phyloP scores from a whole-genome alignment of 768 basidiomycete genomes.

The Hygrophorus russula region DNA sequence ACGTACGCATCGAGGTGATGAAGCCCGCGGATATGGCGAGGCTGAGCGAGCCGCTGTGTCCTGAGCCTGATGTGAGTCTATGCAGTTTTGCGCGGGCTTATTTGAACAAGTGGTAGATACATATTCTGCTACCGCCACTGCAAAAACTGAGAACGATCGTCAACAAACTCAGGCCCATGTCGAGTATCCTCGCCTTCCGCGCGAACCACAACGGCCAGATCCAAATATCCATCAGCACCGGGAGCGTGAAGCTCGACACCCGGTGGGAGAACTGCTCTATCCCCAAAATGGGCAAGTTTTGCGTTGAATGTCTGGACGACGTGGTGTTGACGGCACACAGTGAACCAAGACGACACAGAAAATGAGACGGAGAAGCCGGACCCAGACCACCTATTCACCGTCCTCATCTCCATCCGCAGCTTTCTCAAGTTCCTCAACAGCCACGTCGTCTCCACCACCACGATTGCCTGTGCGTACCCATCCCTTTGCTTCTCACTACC shows the following conservation, averaged over 20 bases:
- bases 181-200: slow-evolving; percentile 54
- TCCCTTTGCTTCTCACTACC: not conserved
- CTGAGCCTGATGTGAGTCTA: slow-evolving; percentile 64
- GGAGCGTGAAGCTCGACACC: slow-evolving; percentile 68
- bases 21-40: slow-evolving; percentile 60
- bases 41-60: slow-evolving; percentile 74
- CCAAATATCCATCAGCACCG: slow-evolving; percentile 48
- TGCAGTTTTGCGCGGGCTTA: not conserved
- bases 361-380: slow-evolving; percentile 31
- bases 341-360: slow-evolving; percentile 22
- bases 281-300: slow-evolving; percentile 37
- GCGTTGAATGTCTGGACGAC: slow-evolving; percentile 2
- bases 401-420: slow-evolving; percentile 60
- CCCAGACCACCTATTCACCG: slow-evolving; percentile 47
- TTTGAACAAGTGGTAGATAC: slow-evolving; percentile 38
- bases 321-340: not conserved
- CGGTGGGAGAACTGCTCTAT: slow-evolving; percentile 68
- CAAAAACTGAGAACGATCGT: slow-evolving; percentile 69
- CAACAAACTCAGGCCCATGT: slow-evolving; percentile 61
- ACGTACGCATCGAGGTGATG: slow-evolving; percentile 76
- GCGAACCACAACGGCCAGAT: slow-evolving; percentile 55
- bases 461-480: slow-evolving; percentile 63
- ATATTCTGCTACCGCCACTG: slow-evolving; percentile 67
- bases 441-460: slow-evolving; percentile 71
- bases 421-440: slow-evolving; percentile 76